Evolutionary conservation across 768 basidiomycete genomes (phyloP).

Genomic region (Chalciporus chontae): DNA sequence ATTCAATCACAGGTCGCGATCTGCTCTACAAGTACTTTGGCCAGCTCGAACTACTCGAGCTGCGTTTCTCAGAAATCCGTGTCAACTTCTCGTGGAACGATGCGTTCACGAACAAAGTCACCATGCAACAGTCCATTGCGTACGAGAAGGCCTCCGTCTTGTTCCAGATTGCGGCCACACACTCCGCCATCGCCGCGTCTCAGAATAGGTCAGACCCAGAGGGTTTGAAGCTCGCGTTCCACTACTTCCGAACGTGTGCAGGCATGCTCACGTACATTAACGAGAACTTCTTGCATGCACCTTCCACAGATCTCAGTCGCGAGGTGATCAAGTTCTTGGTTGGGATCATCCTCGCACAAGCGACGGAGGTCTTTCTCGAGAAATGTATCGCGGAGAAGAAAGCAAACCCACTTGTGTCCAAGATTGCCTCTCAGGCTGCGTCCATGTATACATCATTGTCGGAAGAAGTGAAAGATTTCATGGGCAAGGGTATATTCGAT

Average conservation of each 20-base stretch:
- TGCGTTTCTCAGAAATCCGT: constrained; percentile 94
- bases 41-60: constrained; percentile 93
- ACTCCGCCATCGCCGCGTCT: constrained; percentile 84
- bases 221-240: constrained; percentile 89
- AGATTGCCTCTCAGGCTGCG: constrained; percentile 82
- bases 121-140: constrained; percentile 93
- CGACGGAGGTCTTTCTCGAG: constrained; percentile 94
- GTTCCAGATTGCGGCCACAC: constrained; percentile 92
- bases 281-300: constrained; percentile 98
- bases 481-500: constrained; percentile 94
- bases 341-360: constrained; percentile 86
- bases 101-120: constrained; percentile 92
- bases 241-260: constrained; percentile 84
- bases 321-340: constrained; percentile 94
- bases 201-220: constrained; percentile 88
- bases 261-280: constrained; percentile 99
- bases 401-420: constrained; percentile 67
- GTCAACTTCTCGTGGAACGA: constrained; percentile 97
- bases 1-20: constrained; percentile 62
- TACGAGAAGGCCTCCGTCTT: constrained; percentile 98
- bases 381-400: constrained; percentile 95
- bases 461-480: constrained; percentile 95
- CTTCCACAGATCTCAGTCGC: constrained; percentile 88
- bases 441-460: constrained; percentile 75
- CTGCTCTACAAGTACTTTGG: constrained; percentile 99